Percentiles rank a stretch among this genome's conserved stretches.
Conservation (phyloP, 768 basidiomycete species). For the Suillus variegatus region DNA sequence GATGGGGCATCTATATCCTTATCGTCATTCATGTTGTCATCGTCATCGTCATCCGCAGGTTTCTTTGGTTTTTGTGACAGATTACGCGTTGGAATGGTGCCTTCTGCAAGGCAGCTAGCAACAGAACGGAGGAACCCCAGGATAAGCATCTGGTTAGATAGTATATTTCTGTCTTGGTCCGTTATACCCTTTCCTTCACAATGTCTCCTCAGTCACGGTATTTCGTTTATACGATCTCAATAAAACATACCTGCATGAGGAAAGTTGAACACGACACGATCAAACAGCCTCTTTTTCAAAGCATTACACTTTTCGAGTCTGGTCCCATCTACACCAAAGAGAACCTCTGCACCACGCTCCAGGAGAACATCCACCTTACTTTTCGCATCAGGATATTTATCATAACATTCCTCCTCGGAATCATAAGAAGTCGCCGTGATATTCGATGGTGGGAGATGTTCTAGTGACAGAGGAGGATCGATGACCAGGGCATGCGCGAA, state of each 20-base stretch:
- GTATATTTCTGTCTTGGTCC: slow-evolving; percentile 91
- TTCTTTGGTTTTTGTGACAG: slow-evolving; percentile 45
- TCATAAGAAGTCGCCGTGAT: slow-evolving; percentile 89
- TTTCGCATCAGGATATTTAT: slow-evolving; percentile 79
- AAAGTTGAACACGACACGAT: slow-evolving; percentile 92
- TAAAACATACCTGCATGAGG: slow-evolving; percentile 81
- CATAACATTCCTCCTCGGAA: slow-evolving; percentile 67
- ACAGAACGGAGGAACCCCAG: slow-evolving; percentile 82
- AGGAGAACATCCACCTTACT: slow-evolving; percentile 57
- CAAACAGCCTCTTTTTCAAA: slow-evolving; percentile 67
- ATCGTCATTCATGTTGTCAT: slow-evolving; percentile 36
- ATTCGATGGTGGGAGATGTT: slow-evolving; percentile 59
- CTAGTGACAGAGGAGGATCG: slow-evolving; percentile 45
- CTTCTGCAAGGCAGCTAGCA: slow-evolving; percentile 56
- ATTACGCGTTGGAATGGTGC: slow-evolving; percentile 49
- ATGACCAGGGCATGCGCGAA: slow-evolving; percentile 76
- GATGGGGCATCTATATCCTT: slow-evolving; percentile 9
- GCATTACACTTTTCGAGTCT: slow-evolving; percentile 58
- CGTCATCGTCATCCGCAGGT: slow-evolving; percentile 36
- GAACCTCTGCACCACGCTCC: slow-evolving; percentile 62
- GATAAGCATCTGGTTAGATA: slow-evolving; percentile 83
- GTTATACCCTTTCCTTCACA: slow-evolving; percentile 80
- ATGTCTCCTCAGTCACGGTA: slow-evolving; percentile 3
- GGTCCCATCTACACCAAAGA: slow-evolving; percentile 87
- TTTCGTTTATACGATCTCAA: neutral